phyloP scores from a whole-genome alignment of 805 yeast species.

The Hyphopichia homilentoma region DNA sequence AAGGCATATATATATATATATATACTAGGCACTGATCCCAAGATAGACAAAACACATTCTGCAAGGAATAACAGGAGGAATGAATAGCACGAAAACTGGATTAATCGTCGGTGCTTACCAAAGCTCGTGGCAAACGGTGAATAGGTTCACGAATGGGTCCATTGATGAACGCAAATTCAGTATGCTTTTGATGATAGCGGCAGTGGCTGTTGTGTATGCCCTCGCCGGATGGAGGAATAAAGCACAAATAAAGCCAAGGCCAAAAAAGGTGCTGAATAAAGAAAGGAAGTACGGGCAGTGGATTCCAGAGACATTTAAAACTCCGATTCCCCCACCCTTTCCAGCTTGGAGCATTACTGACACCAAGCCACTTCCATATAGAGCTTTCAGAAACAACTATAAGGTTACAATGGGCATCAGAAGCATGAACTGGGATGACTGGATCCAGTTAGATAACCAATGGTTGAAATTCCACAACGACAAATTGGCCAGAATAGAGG shows the following conservation, averaged over 20 bases:
- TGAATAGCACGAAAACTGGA: no score
- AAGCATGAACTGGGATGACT: slow-evolving; percentile 53
- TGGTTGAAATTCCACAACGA: slow-evolving; percentile 54
- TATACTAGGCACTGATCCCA: no score
- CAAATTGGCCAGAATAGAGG: slow-evolving; percentile 47
- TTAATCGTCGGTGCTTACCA: no score
- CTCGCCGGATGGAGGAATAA: no score
- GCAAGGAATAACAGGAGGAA: no score
- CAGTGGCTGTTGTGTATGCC: no score
- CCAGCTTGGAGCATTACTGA: slow-evolving; percentile 46
- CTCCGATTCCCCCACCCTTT: slow-evolving; percentile 49
- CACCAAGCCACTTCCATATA: slow-evolving; percentile 57
- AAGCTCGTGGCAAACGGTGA: no score
- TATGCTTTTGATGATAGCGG: no score
- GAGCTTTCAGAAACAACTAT: slow-evolving; percentile 66
- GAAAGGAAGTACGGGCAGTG: slow-evolving; percentile 47
- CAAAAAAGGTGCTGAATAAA: slow-evolving; percentile 26
- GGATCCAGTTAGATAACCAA: slow-evolving; percentile 70
- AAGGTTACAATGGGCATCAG: slow-evolving; percentile 69
- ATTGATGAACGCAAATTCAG: no score
- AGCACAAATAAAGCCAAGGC: neutral
- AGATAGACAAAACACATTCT: no score
- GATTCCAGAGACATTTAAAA: slow-evolving; percentile 44
- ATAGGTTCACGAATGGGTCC: no score
- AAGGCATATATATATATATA: no score